A percentile compares a stretch with the other conserved stretches of the same genome.
Evolutionary conservation across 192 early-diverging fungal genomes (phyloP).

Genomic region (Linderina pennispora): DNA sequence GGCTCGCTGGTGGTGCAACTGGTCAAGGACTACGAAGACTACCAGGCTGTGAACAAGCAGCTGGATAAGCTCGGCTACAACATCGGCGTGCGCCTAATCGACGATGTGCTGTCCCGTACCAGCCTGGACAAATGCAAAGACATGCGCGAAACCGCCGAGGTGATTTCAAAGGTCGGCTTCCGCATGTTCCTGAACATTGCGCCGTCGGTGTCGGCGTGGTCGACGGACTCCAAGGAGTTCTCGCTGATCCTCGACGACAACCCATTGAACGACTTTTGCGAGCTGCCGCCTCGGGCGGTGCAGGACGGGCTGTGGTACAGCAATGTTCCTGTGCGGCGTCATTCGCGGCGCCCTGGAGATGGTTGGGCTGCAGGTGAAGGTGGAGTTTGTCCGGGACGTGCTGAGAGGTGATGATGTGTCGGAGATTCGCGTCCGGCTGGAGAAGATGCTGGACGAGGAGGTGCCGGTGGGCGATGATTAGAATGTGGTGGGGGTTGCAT

Average conservation of each 20-base stretch:
- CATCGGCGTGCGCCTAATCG: constrained; percentile 91
- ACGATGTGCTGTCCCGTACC: constrained; percentile 91
- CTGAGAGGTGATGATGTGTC: constrained; percentile 82
- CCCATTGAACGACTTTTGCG: constrained; percentile 95
- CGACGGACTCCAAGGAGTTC: constrained; percentile 80
- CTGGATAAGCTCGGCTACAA: constrained; percentile 99
- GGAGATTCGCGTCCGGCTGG: constrained; percentile 86
- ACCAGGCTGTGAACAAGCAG: constrained; percentile 87
- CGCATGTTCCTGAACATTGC: constrained; percentile 92
- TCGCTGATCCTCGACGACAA: constrained; percentile 95
- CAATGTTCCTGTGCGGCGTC: constrained; percentile 91
- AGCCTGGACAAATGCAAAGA: constrained; percentile 60
- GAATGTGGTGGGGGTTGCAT: background rate
- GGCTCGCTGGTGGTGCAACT: constrained; percentile 94
- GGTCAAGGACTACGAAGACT: constrained; percentile 91
- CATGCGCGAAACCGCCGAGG: constrained; percentile 89
- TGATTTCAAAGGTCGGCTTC: constrained; percentile 95
- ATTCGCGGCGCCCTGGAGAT: constrained; percentile 94
- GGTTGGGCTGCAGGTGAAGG: constrained; percentile 93
- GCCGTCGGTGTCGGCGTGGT: constrained; percentile 77
- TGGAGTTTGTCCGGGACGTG: constrained; percentile 74
- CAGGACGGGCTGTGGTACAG: constrained; percentile 90
- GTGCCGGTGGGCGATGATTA: constrained; percentile 89
- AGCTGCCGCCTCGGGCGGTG: constrained; percentile 77
- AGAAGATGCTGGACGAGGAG: constrained; percentile 91